Conservation (phyloP, 2,329 filamentous ascomycete species). For the Fusarium napiforme region DNA sequence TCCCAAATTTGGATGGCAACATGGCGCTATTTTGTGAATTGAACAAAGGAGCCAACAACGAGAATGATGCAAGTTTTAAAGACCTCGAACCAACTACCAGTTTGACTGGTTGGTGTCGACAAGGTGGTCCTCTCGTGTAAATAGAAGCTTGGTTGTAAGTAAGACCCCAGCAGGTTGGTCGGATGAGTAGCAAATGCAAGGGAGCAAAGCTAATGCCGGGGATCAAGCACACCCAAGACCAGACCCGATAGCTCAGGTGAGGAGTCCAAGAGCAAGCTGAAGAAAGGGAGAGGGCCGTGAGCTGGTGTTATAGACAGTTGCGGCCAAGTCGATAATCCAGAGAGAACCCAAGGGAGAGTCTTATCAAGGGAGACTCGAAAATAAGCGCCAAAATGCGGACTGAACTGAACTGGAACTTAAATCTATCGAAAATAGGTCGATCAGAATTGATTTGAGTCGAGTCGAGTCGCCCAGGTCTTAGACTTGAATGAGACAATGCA, state of each 20-base stretch:
- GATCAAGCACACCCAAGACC: slow-evolving; percentile 23
- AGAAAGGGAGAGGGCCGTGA: slow-evolving; percentile 9
- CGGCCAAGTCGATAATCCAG: slow-evolving; percentile 10
- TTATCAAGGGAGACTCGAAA: slow-evolving; percentile 28
- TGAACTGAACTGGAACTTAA: slow-evolving; percentile 23
- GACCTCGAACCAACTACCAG: slow-evolving; percentile 5
- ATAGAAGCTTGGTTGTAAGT: slow-evolving; percentile 22
- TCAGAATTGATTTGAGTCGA: slow-evolving; percentile 13
- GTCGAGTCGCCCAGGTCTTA: slow-evolving; percentile 22
- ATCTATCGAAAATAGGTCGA: slow-evolving; percentile 18
- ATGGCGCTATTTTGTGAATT: slow-evolving; percentile 37
- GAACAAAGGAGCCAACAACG: slow-evolving; percentile 19
- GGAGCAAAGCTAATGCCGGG: slow-evolving; percentile 30
- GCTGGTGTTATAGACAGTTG: slow-evolving; percentile 27
- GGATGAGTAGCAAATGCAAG: slow-evolving; percentile 32
- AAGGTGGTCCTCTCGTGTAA: slow-evolving; percentile 17
- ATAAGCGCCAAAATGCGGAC: slow-evolving; percentile 11
- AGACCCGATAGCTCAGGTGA: slow-evolving; percentile 21
- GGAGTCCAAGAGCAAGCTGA: slow-evolving; percentile 4
- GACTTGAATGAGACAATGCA: slow-evolving; percentile 36
- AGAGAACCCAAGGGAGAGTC: slow-evolving; percentile 27
- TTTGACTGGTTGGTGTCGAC: slow-evolving; percentile 24
- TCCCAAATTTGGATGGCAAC: slow-evolving; percentile 56
- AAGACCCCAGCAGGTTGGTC: slow-evolving; percentile 26
- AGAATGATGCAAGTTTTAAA: slow-evolving; percentile 12